Base-by-base conservation (phyloP, 2,329 filamentous ascomycete species). In the Apiospora pterosperma region DNA sequence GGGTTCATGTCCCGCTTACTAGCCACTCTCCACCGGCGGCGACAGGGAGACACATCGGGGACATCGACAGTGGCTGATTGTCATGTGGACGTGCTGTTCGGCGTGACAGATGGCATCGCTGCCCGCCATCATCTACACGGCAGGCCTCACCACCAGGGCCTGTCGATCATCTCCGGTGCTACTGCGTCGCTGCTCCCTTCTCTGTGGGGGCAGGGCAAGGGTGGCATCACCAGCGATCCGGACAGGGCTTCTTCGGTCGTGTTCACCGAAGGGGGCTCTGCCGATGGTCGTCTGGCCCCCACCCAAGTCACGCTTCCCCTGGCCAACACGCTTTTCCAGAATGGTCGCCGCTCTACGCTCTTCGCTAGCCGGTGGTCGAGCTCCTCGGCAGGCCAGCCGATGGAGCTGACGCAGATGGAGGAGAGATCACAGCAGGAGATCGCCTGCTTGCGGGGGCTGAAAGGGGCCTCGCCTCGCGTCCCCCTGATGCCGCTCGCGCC, bases 261-360 rank as follows among this genome's bases (percentile, higher is more conserved):
- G 0, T 78, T 85, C 60, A 3, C 39, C 25, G 12, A n/a, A 41
- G 38, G 14, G 28, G 52, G 14, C 16, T 25, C n/a, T 36, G 36
- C 10, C 28, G 23, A 42, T 25, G 25, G 28, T 8, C 38, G 21
- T 16, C 19, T 19, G 14, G 19, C 16, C 10, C 28, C 28, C 3
- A 7, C 31, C 5, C 74, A 76, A 3, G 75, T 84, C 63, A 86
- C 82, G 6, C 65, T 94, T 2, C 92, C 92, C 2, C 79, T 96
- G 31, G 89, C 92, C 44, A 92, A 93, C 71, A 96, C 92, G 0
- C 79, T 93, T 7, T 96, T 96, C 72, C 85, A 88, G 42, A 95
- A 89, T 66, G 90, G 88, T 58, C 81, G 80, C 31, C 79, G 80
- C 1, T 88, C 88, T 2, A 91, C 88, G 1, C 76, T 92, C 8